These are phyloP conservation scores for Monilinia polystroma DNA, from an alignment of 2,329 filamentous ascomycete species.

Conservation along the genomic window DNA sequence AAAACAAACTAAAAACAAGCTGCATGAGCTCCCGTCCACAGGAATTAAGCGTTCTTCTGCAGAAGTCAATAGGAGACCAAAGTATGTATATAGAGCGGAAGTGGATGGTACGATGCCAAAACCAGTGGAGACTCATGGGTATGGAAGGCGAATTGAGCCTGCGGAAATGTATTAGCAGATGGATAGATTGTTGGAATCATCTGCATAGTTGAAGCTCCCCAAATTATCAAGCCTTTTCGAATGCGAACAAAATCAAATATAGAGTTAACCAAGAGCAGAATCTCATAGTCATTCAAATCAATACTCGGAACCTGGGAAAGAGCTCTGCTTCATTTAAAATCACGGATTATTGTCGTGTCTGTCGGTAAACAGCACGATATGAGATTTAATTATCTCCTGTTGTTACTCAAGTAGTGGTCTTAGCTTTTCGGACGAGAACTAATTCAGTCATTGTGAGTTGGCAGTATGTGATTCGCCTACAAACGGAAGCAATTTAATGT, in stretches of 20 bases:
- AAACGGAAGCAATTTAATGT: not conserved
- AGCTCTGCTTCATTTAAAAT: too few relatives aligned
- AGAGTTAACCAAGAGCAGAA: too few relatives aligned
- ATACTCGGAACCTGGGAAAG: not conserved
- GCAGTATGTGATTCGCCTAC: not conserved
- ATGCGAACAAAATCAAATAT: not conserved
- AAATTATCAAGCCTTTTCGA: not conserved
- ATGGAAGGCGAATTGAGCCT: not conserved
- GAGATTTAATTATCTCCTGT: not conserved
- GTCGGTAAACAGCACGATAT: not conserved
- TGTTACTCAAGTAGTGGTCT: not conserved
- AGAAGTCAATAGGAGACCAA: not conserved
- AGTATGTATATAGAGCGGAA: constrained; percentile 6
- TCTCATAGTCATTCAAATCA: not conserved
- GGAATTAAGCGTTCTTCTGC: not conserved
- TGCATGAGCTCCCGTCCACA: not conserved
- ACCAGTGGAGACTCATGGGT: not conserved
- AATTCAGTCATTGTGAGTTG: not conserved
- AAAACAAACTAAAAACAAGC: not conserved
- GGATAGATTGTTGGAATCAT: not conserved
- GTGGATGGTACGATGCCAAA: not conserved
- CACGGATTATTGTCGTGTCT: too few relatives aligned
- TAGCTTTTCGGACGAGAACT: not conserved
- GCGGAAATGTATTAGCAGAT: not conserved
- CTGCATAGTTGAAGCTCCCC: too few relatives aligned